A percentile compares a stretch with the other conserved stretches of the same genome.
Evolutionary conservation across 768 basidiomycete species (phyloP).

Genomic region (Chlorophyllum brunneum): DNA sequence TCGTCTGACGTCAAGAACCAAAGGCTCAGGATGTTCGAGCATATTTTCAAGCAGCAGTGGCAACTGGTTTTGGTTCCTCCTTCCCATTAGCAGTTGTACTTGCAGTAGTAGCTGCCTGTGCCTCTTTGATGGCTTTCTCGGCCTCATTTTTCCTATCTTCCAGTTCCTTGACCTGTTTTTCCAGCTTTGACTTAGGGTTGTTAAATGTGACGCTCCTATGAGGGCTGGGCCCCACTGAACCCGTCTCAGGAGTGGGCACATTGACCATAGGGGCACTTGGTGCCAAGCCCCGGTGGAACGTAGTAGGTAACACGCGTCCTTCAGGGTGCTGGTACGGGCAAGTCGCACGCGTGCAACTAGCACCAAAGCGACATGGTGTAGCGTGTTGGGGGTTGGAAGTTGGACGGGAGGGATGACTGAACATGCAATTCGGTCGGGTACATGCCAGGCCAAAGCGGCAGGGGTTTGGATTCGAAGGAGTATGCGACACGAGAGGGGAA

Average conservation of each 20-base stretch:
- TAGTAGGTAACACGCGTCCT: slow-evolving; percentile 72
- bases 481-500: slow-evolving; percentile 23
- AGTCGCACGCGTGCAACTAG: slow-evolving; percentile 77
- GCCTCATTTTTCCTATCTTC: slow-evolving; percentile 52
- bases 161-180: slow-evolving; percentile 40
- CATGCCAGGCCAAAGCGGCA: slow-evolving; percentile 73
- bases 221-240: slow-evolving; percentile 62
- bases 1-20: not conserved
- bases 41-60: slow-evolving; percentile 33
- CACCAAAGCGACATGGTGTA: slow-evolving; percentile 77
- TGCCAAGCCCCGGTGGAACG: slow-evolving; percentile 77
- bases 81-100: slow-evolving; percentile 60
- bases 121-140: slow-evolving; percentile 56
- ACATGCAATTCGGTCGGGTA: slow-evolving; percentile 67
- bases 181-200: slow-evolving; percentile 28
- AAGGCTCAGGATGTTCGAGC: not conserved
- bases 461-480: slow-evolving; percentile 31
- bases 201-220: slow-evolving; percentile 75
- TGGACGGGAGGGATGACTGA: slow-evolving; percentile 53
- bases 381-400: slow-evolving; percentile 31
- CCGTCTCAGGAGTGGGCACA: slow-evolving; percentile 59
- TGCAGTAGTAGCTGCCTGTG: slow-evolving; percentile 48
- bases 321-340: slow-evolving; percentile 94
- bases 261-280: slow-evolving; percentile 57
- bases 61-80: slow-evolving; percentile 54